Evolutionary conservation across 805 yeast species (phyloP).

Genomic region (Metschnikowia henanensis): DNA sequence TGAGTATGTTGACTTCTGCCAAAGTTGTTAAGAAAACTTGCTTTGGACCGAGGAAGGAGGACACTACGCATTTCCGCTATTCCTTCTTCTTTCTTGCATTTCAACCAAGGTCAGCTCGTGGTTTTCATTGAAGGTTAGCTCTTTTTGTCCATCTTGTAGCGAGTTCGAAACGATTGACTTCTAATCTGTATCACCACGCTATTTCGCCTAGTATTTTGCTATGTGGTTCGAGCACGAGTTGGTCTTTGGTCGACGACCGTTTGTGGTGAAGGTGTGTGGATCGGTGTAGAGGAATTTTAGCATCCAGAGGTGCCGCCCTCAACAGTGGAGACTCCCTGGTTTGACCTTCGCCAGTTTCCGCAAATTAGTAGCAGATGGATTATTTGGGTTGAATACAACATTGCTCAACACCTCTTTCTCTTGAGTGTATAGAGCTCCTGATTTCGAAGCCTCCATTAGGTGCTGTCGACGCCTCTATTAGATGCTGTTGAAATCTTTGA

Average conservation of each 20-base stretch:
- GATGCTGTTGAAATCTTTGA: conserved; percentile 40
- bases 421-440: conserved; percentile 39
- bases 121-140: too few relatives aligned
- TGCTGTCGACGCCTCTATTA: too few relatives aligned
- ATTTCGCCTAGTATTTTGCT: conserved; percentile 25
- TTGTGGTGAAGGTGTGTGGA: background rate
- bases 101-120: too few relatives aligned
- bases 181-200: conserved; percentile 18
- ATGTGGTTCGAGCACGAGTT: conserved; percentile 18
- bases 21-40: too few relatives aligned
- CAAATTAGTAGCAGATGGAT: conserved; percentile 26
- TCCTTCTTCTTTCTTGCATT: too few relatives aligned
- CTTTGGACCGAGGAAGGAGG: too few relatives aligned
- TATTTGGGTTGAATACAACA: conserved; percentile 42
- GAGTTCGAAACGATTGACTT: too few relatives aligned
- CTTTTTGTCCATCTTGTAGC: too few relatives aligned
- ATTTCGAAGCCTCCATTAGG: conserved; percentile 37
- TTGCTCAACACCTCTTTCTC: conserved; percentile 34
- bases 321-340: background rate
- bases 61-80: too few relatives aligned
- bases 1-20: too few relatives aligned
- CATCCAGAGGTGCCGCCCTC: too few relatives aligned
- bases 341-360: conserved; percentile 9
- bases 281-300: background rate
- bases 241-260: conserved; percentile 3